Evolutionary conservation across 108 stramenopile genomes (phyloP), one percentile per base, ranked within the genome.

Genomic region (Skeletonema potamos): DNA sequence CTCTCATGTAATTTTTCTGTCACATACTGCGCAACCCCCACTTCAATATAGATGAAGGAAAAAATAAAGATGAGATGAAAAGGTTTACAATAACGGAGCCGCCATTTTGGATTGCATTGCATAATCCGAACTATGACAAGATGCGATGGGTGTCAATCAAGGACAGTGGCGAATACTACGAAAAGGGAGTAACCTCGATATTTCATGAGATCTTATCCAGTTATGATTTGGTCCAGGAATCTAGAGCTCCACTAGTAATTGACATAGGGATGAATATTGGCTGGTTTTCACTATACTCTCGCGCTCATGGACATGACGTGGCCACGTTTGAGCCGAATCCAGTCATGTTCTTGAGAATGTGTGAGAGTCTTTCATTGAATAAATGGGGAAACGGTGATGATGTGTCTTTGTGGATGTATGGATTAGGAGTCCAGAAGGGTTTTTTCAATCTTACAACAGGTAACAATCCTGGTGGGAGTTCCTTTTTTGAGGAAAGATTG

Each of bases 191-290:
- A 11, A 79, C 77, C 6, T n/a, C 37, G 1, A 28, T 58, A 51
- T 72, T 73, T 43, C 70, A 72, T 59, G 22, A 65, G 34, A 77
- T 77, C 26, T 58, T 77, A 37, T 46, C 64, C 27, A 18, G 11
- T 0, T 65, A 67, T 60, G 36, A 60, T 17, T 26, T 54, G 18
- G 27, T 18, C 1, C 1, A 0, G 15, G 22, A 39, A 36, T 1
- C 36, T 11, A 37, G 2, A 4, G 28, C 62, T 39, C 60, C 60
- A 8, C 41, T 74, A 22, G 59, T 77, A 3, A 37, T 77, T 12
- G 77, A 79, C 54, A 60, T 79, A 36, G 77, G 77, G 12, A 79
- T 79, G 77, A 79, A 79, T 54, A 70, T 79, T 11, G 77, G 77
- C 4, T 79, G 77, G 77, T 74, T 74, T 34, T 57, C 64, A 27